These are phyloP conservation scores for Carpinus viminea DNA, from an alignment of 306 rosid species.

Conservation along the genomic window DNA sequence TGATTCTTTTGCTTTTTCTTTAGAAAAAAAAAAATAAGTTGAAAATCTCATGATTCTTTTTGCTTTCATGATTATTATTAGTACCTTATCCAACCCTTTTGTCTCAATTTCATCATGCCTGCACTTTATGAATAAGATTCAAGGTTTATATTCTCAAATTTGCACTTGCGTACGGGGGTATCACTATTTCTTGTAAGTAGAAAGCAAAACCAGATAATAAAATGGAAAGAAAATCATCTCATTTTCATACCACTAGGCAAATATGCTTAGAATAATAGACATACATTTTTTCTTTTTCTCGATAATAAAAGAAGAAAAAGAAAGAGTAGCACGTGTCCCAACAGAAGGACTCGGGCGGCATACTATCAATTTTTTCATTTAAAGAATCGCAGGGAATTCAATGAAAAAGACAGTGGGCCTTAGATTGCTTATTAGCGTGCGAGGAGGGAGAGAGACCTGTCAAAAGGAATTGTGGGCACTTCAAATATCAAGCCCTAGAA, in stretches of 20 bases:
- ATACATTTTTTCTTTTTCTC: not conserved
- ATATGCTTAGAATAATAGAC: not conserved
- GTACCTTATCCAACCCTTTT: slow-evolving; percentile 14
- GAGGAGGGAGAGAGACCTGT: not conserved
- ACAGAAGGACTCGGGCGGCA: slow-evolving; percentile 23
- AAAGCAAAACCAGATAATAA: not conserved
- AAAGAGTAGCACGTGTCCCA: slow-evolving; percentile 2
- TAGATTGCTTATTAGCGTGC: not conserved
- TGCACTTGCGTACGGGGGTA: not conserved
- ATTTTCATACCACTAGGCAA: slow-evolving; percentile 5
- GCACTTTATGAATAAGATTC: slow-evolving; percentile 31
- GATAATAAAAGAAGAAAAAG: no score
- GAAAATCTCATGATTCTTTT: not conserved
- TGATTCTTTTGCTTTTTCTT: not conserved
- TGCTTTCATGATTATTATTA: not conserved
- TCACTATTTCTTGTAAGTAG: not conserved
- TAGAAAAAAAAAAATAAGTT: not conserved
- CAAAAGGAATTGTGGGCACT: not conserved
- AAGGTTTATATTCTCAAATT: slow-evolving; percentile 1
- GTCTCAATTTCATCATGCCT: slow-evolving; percentile 8
- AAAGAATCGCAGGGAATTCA: slow-evolving; percentile 1
- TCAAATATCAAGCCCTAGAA: not conserved
- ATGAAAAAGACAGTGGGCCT: not conserved
- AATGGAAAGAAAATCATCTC: not conserved
- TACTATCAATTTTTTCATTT: not conserved